phyloP scores from a whole-genome alignment of 176 grass and related monocot genomes.

The Cenchrus americanus region DNA sequence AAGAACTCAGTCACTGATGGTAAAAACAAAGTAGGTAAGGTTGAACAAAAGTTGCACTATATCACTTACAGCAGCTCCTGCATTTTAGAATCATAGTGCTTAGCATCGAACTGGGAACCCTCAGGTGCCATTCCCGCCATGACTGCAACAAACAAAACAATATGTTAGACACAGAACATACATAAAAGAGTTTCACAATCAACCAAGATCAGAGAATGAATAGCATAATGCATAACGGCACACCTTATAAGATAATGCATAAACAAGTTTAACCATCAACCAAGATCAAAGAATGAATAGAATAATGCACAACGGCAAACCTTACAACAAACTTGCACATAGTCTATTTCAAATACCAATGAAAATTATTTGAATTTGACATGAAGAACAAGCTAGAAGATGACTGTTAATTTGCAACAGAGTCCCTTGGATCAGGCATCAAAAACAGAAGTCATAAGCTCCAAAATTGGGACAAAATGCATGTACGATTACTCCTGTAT shows the following conservation, averaged over 20 bases:
- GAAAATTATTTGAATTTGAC: background rate
- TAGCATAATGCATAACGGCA: too few relatives aligned
- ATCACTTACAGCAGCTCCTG: conserved; percentile 67
- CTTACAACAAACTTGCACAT: background rate
- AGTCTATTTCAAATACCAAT: background rate
- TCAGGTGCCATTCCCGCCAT: conserved; percentile 84
- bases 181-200: background rate
- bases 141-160: conserved; percentile 28
- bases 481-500: background rate
- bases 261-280: too few relatives aligned
- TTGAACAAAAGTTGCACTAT: background rate
- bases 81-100: conserved; percentile 86
- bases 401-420: background rate
- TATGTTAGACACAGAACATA: background rate
- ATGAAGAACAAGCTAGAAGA: background rate
- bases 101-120: conserved; percentile 83
- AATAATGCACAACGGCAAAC: too few relatives aligned
- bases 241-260: background rate
- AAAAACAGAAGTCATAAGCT: background rate
- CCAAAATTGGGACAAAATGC: background rate
- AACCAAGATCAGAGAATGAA: background rate
- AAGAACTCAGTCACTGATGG: background rate
- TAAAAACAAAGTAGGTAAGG: background rate
- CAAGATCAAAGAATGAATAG: background rate
- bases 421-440: background rate